Base-by-base conservation (phyloP, 345 rosid species). In the Lumnitzera littorea region DNA sequence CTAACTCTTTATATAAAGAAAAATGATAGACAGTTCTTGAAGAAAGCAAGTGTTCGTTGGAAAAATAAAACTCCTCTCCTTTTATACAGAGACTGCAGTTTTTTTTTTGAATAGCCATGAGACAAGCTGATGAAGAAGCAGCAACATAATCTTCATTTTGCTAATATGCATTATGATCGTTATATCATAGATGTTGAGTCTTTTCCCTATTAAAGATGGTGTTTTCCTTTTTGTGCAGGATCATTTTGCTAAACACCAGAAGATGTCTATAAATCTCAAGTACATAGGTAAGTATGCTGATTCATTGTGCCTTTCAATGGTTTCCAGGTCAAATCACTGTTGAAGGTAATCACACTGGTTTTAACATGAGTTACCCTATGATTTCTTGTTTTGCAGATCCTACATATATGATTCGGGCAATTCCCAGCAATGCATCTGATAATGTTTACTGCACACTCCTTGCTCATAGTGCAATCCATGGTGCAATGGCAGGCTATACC, bases 401-500 rank as follows among this genome's bases (percentile, higher is more conserved):
- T 20, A 80, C 84, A 0, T 82, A 77, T 57, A 80, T 79, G 84
- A 82, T 79, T 57, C 82, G 84, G 16, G 82, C 84, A 11, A 47
- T 79, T 54, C 87, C 79, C 54, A 62, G 84, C 73, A 79, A 72
- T 57, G 83, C 83, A 25, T 82, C 86, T 1, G 86, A 82, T 70
- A 82, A 82, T 60, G 86, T 82, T 48, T 82, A 78, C 80, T 68
- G 81, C 78, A 73, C 81, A 12, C 82, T 79, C 56, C 84, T 82
- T 47, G 84, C 84, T 53, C 84, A 80, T 31, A 77, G 84, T 66
- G 81, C 84, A 53, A 68, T 82, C 62, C 82, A 75, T 61, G 82
- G 87, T 60, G 87, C 82, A 23, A 80, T 82, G 86, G 86, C 83
- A 16, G 83, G 86, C 41, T 78, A 72, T 57, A 78, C 86, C 29